phyloP scores from a whole-genome alignment of 768 basidiomycete genomes.

The Lyophyllum decastes region DNA sequence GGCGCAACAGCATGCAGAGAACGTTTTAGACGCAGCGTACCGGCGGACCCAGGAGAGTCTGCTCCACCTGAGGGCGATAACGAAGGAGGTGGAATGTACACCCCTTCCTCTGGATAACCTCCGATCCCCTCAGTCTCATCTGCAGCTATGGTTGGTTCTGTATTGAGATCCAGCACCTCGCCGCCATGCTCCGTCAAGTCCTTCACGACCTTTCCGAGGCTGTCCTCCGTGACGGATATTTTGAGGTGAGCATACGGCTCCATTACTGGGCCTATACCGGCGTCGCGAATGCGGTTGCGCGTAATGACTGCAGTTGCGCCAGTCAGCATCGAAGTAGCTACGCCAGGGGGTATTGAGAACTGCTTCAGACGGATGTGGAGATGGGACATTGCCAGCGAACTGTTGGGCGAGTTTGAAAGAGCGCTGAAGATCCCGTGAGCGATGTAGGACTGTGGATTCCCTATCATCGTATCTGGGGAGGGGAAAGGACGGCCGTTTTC shows the following conservation, averaged over 20 bases:
- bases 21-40: constrained; percentile 50
- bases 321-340: constrained; percentile 55
- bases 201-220: constrained; percentile 76
- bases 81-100: constrained; percentile 76
- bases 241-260: constrained; percentile 79
- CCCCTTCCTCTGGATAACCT: constrained; percentile 57
- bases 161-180: constrained; percentile 71
- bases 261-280: constrained; percentile 72
- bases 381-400: constrained; percentile 68
- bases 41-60: constrained; percentile 25
- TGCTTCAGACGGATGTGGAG: constrained; percentile 56
- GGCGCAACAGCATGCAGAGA: constrained; percentile 75
- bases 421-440: constrained; percentile 71
- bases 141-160: constrained; percentile 35
- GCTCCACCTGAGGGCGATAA: constrained; percentile 67
- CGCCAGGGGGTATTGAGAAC: constrained; percentile 42
- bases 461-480: constrained; percentile 49
- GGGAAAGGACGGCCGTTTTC: constrained; percentile 50
- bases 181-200: constrained; percentile 84
- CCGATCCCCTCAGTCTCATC: constrained; percentile 39
- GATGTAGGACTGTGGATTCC: constrained; percentile 52
- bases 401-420: constrained; percentile 78
- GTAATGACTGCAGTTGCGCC: constrained; percentile 67
- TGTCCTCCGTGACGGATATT: constrained; percentile 64
- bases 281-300: constrained; percentile 58